These are phyloP conservation scores for Umbellularia californica DNA, from an alignment of 164 flowering plant genomes.

Conservation along the genomic window DNA sequence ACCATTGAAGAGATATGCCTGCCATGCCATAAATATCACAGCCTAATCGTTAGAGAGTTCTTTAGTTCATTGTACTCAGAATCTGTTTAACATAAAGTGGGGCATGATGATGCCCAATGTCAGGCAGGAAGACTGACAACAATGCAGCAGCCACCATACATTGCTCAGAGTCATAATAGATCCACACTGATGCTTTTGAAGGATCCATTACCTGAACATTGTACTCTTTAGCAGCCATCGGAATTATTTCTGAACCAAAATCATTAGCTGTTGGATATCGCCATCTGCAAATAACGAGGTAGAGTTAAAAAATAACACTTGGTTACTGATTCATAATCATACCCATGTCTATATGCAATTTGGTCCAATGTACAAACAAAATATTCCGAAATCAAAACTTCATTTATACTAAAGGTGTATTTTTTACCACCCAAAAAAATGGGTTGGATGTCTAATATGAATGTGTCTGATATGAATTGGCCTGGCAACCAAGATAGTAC, in stretches of 20 bases:
- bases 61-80: neutral
- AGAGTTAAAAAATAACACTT: neutral
- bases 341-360: neutral
- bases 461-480: too few species aligned
- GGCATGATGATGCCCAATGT: neutral
- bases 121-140: neutral
- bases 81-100: neutral
- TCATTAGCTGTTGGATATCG: constrained; percentile 75
- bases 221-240: constrained; percentile 59
- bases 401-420: neutral
- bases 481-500: too few species aligned
- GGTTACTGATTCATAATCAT: neutral
- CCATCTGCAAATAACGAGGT: constrained; percentile 10
- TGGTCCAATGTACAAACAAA: neutral
- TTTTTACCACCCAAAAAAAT: neutral
- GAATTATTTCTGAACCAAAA: constrained; percentile 88
- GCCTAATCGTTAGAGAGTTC: neutral
- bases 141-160: neutral
- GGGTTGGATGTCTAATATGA: neutral
- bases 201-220: constrained; percentile 58
- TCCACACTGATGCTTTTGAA: neutral
- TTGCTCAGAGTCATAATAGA: neutral
- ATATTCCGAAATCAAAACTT: too few species aligned
- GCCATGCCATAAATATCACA: constrained; percentile 12
- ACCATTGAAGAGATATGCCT: constrained; percentile 78